Conservation (phyloP, 176 grass and related monocot genomes). For the Oryza nivara region DNA sequence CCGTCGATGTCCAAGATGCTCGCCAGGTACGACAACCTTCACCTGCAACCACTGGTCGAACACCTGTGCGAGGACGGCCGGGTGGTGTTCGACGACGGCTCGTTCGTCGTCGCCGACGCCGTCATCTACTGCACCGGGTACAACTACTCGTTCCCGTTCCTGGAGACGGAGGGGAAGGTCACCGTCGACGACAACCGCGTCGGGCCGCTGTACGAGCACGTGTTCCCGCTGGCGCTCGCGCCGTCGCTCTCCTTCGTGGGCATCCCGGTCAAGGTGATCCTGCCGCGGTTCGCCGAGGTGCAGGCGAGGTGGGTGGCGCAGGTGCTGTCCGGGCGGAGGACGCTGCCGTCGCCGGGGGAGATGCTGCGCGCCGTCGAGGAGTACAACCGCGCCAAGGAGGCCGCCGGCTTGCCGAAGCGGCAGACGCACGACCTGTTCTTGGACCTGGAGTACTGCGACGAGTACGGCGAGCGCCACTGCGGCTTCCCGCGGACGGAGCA, state of each 20-base stretch:
- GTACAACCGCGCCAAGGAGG: conserved; percentile 7
- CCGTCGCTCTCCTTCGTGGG: conserved; percentile 35
- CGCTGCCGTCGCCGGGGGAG: conserved; percentile 32
- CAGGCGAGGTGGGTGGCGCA: conserved; percentile 56
- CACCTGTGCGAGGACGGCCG: conserved; percentile 5
- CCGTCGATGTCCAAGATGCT: background rate
- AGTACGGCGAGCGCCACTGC: conserved; percentile 24
- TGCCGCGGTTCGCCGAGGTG: conserved; percentile 27
- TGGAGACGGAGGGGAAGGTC: conserved; percentile 28
- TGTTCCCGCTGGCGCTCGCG: conserved; percentile 40
- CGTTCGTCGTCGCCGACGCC: conserved; percentile 31
- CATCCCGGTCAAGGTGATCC: background rate
- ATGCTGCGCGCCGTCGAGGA: conserved; percentile 28
- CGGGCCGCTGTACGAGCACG: conserved; percentile 56
- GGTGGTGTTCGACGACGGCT: conserved; percentile 44
- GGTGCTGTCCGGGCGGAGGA: conserved; percentile 35
- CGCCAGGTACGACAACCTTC: conserved; percentile 30
- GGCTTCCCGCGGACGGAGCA: conserved; percentile 23
- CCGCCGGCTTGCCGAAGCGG: conserved; percentile 25
- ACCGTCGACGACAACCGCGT: conserved; percentile 49
- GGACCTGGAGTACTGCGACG: conserved; percentile 13
- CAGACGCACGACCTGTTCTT: conserved; percentile 3
- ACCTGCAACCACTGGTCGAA: conserved; percentile 25
- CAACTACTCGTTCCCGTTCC: conserved; percentile 46
- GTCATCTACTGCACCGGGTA: conserved; percentile 53